Evolutionary conservation across 2,329 filamentous ascomycete species (phyloP).

Genomic region (Pseudogymnoascus destructans): DNA sequence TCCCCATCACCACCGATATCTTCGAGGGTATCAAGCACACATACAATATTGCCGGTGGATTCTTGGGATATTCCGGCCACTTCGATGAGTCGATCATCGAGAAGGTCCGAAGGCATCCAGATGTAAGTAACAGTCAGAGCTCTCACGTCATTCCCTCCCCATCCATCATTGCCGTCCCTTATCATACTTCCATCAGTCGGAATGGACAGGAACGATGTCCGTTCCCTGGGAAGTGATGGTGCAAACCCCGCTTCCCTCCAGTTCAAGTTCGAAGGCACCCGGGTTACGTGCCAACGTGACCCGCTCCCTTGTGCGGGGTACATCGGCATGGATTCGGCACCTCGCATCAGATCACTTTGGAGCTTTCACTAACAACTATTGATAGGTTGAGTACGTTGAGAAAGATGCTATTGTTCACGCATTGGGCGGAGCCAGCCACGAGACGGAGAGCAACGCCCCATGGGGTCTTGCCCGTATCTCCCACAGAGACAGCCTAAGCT

Average conservation of each 20-base stretch:
- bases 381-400: slow-evolving; percentile 90
- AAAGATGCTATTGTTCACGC: slow-evolving; percentile 86
- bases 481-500: slow-evolving; percentile 74
- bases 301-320: neutral
- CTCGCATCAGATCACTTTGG: neutral
- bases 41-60: slow-evolving; percentile 73
- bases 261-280: neutral
- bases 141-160: neutral
- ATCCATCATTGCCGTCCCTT: neutral
- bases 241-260: neutral
- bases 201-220: neutral
- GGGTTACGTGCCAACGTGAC: slow-evolving; percentile 6
- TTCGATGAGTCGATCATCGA: slow-evolving; percentile 91
- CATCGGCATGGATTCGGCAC: neutral
- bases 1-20: slow-evolving; percentile 52
- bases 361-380: neutral
- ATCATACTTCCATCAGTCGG: neutral
- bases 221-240: neutral
- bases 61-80: slow-evolving; percentile 90
- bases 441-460: slow-evolving; percentile 83
- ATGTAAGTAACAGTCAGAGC: slow-evolving; percentile 56
- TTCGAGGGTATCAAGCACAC: slow-evolving; percentile 90
- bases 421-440: slow-evolving; percentile 40
- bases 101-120: slow-evolving; percentile 84
- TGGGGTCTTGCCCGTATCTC: slow-evolving; percentile 98